Conservation (phyloP, 179 eudicot species). For the Actinidia chinensis region DNA sequence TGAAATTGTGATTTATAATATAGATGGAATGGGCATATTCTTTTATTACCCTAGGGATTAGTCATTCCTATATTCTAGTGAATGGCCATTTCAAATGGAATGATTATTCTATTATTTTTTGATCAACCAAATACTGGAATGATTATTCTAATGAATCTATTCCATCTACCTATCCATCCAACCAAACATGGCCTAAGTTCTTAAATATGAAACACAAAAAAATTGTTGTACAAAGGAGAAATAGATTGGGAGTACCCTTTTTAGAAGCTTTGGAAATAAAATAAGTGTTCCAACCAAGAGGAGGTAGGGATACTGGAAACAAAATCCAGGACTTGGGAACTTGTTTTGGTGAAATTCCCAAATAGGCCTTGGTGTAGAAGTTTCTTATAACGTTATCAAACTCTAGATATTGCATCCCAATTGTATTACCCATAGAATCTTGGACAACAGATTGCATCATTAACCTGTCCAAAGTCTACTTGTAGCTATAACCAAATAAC, state of each 20-base stretch:
- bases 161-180: no score
- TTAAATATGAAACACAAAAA: not conserved
- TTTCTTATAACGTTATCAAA: slow-evolving; percentile 64
- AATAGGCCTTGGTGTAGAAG: slow-evolving; percentile 62
- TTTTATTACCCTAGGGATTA: no score
- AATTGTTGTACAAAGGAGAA: not conserved
- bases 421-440: slow-evolving; percentile 52
- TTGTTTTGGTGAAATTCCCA: slow-evolving; percentile 47
- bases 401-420: slow-evolving; percentile 59
- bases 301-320: slow-evolving; percentile 68
- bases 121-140: no score
- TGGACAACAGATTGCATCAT: slow-evolving; percentile 50
- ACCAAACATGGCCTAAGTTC: not conserved
- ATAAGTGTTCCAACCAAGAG: slow-evolving; percentile 82
- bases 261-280: slow-evolving; percentile 44
- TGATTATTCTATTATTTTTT: no score
- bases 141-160: no score
- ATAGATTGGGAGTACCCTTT: slow-evolving; percentile 38
- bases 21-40: no score
- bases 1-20: no score
- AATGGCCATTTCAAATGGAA: no score
- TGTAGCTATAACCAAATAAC: not conserved
- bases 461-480: slow-evolving; percentile 45
- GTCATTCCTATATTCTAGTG: no score
- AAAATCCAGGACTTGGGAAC: slow-evolving; percentile 74